phyloP scores from a whole-genome alignment of 306 rosid species.

The Senna siamea region DNA sequence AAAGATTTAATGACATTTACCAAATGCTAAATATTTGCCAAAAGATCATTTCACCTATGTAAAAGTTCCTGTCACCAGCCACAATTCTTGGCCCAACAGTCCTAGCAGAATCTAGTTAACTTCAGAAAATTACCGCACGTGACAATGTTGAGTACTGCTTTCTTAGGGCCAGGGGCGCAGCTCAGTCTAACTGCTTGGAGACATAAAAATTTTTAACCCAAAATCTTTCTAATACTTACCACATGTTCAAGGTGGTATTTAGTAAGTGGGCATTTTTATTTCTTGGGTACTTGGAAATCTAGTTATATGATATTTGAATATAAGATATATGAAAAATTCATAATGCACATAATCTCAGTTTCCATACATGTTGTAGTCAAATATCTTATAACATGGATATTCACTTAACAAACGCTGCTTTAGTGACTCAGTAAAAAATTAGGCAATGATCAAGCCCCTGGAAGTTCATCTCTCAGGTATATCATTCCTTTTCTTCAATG shows the following conservation, averaged over 20 bases:
- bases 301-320: background rate
- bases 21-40: no score
- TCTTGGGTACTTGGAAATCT: background rate
- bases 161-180: no score
- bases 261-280: background rate
- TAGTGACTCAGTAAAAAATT: background rate
- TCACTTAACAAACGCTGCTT: background rate
- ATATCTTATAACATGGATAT: background rate
- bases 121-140: no score
- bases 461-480: no score
- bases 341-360: background rate
- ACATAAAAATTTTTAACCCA: no score
- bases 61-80: background rate
- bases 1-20: no score
- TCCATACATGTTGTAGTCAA: background rate
- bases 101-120: background rate
- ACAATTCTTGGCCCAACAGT: background rate
- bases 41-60: no score
- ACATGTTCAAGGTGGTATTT: background rate
- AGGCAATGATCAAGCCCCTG: no score
- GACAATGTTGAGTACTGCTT: no score
- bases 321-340: background rate
- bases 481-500: no score
- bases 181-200: no score
- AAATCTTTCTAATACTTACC: no score